Base-by-base conservation (phyloP, 2,329 filamentous ascomycete genomes). In the Talaromyces sp. region DNA sequence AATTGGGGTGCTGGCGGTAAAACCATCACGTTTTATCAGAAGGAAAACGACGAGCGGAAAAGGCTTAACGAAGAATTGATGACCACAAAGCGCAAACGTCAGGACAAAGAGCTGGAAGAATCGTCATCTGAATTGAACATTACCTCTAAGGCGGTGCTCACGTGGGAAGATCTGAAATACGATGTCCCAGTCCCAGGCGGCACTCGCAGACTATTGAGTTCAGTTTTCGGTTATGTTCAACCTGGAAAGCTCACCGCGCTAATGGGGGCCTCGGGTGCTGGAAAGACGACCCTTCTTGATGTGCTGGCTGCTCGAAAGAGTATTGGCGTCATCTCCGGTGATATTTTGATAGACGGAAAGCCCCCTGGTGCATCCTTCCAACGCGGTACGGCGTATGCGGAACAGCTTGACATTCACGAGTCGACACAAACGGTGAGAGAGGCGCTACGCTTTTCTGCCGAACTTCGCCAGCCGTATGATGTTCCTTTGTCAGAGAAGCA, bases 201-300 rank as follows among this genome's bases (percentile, higher is more conserved):
- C 5, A 75, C 77, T 48, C 70, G 77, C 8, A 73, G 75, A 9
- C 67, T 82, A 7, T 65, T 82, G 31, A 77, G 78, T 56, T 74
- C 79, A 24, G 70, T 82, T 8, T 78, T 74, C 64, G 80, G 80
- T 0, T 82, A 77, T 59, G 79, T 83, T 24, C 75, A 78, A 59
- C 79, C 80, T 0, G 80, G 80, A 8, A 74, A 78, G 54, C 63
- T 82, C 26, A 81, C 79, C 6, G 80, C 80, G 7, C 66, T 83
- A 46, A 82, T 81, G 79, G 80, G 79, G 3, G 79, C 79, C 14
- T 83, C 80, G 3, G 84, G 84, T n/a, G 91, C 91, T 4, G 91
- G 91, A 54, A 96, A 96, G 77, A 94, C 91, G 0, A 95, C 91
- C 0, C 78, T 95, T 0, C 79, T 96, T 2, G 90, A 96, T 67